A percentile compares a stretch with the other conserved stretches of the same genome.
Conservation (phyloP, 2,329 filamentous ascomycete genomes). For the Colletotrichum aenigma region DNA sequence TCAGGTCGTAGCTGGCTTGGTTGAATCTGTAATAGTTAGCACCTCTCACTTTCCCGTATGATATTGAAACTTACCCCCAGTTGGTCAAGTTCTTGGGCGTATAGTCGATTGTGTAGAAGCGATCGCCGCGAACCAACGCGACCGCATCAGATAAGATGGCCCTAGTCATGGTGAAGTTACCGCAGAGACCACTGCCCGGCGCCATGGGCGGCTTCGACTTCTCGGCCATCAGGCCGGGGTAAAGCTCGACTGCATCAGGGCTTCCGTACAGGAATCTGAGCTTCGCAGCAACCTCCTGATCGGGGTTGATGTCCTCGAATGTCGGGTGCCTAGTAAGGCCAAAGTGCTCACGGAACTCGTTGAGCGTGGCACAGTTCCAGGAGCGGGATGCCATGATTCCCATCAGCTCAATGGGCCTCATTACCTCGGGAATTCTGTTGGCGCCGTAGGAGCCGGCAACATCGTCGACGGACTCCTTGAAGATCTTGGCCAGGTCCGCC, state of each 20-base stretch:
- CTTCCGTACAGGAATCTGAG: constrained; percentile 60
- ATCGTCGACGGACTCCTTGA: constrained; percentile 59
- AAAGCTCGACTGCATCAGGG: constrained; percentile 66
- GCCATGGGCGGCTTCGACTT: constrained; percentile 54
- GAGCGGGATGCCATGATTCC: constrained; percentile 63
- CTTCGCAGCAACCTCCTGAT: constrained; percentile 56
- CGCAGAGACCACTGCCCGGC: constrained; percentile 51
- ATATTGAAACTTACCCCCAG: constrained; percentile 56
- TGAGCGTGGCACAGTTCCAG: constrained; percentile 64
- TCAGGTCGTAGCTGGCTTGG: constrained; percentile 59
- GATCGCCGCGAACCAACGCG: constrained; percentile 65
- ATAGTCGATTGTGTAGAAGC: constrained; percentile 68
- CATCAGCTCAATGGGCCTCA: constrained; percentile 62
- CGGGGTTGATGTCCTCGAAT: constrained; percentile 64
- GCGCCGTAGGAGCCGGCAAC: constrained; percentile 50
- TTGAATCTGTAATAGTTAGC: constrained; percentile 27
- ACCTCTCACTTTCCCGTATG: neutral
- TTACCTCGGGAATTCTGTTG: constrained; percentile 59
- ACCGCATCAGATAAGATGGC: constrained; percentile 68
- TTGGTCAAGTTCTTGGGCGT: constrained; percentile 67
- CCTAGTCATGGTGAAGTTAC: constrained; percentile 49
- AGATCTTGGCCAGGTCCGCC: constrained; percentile 58
- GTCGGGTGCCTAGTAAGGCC: constrained; percentile 56
- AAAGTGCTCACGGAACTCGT: constrained; percentile 69
- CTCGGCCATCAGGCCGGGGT: constrained; percentile 48